These are phyloP conservation scores for Oleoguttula mirabilis DNA, from an alignment of 495 filamentous ascomycete genomes.

Conservation along the genomic window DNA sequence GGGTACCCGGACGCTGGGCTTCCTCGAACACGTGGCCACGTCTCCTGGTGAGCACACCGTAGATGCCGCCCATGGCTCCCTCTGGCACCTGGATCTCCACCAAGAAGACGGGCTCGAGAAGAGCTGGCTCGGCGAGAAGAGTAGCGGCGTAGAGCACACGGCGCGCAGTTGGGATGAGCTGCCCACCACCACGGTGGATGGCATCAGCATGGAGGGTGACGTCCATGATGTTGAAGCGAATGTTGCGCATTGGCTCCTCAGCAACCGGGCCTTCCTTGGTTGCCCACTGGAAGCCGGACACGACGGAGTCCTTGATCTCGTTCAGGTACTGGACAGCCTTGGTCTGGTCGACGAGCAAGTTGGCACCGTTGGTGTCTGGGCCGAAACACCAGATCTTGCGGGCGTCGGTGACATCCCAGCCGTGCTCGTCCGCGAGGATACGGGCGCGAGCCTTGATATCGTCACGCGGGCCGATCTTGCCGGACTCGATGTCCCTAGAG, in stretches of 20 bases:
- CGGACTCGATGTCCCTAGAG: slow-evolving; percentile 74
- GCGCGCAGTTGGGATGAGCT: slow-evolving; percentile 95
- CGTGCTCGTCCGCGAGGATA: slow-evolving; percentile 90
- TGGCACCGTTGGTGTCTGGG: slow-evolving; percentile 93
- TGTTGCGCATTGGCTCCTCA: slow-evolving; percentile 93
- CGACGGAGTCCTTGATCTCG: slow-evolving; percentile 99
- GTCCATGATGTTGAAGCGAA: slow-evolving; percentile 99
- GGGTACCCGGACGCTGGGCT: slow-evolving; percentile 95
- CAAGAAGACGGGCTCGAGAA: slow-evolving; percentile 96
- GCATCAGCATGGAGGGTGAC: slow-evolving; percentile 99
- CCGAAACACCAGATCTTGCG: slow-evolving; percentile 99
- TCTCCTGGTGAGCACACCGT: slow-evolving; percentile 95
- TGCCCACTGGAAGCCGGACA: slow-evolving; percentile 99
- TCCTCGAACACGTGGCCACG: slow-evolving; percentile 98
- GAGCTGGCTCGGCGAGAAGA: slow-evolving; percentile 77
- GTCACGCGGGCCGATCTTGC: slow-evolving; percentile 89
- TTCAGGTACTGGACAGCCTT: slow-evolving; percentile 99
- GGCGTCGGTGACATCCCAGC: slow-evolving; percentile 99
- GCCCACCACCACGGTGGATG: slow-evolving; percentile 98
- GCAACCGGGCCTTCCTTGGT: slow-evolving; percentile 93
- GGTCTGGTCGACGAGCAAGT: slow-evolving; percentile 97
- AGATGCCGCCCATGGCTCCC: slow-evolving; percentile 98
- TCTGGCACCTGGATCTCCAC: slow-evolving; percentile 99
- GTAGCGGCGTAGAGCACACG: slow-evolving; percentile 91
- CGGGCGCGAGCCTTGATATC: slow-evolving; percentile 99